These are phyloP conservation scores for Circinella minor DNA, from an alignment of 371 early-diverging fungal genomes.

Conservation along the genomic window DNA sequence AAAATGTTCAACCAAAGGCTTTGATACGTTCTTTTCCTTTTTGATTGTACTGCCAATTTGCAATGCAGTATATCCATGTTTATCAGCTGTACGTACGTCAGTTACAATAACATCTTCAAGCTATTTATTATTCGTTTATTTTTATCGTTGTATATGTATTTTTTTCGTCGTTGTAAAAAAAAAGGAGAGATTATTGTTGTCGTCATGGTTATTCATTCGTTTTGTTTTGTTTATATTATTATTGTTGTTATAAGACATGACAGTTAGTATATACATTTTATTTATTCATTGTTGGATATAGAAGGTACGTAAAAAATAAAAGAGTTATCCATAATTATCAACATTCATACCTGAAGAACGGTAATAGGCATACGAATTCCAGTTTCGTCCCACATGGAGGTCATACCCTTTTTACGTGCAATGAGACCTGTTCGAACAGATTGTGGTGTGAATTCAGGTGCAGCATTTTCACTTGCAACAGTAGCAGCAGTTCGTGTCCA, in stretches of 20 bases:
- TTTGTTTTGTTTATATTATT: too few relatives aligned
- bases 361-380: slow-evolving; percentile 93
- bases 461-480: slow-evolving; percentile 5
- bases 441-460: slow-evolving; percentile 40
- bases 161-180: too few relatives aligned
- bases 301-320: not conserved
- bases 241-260: too few relatives aligned
- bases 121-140: slow-evolving; percentile 28
- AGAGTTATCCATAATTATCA: not conserved
- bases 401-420: slow-evolving; percentile 94
- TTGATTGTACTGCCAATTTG: slow-evolving; percentile 84
- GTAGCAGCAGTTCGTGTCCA: slow-evolving; percentile 22
- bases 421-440: slow-evolving; percentile 80
- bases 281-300: too few relatives aligned
- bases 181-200: too few relatives aligned
- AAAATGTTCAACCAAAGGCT: slow-evolving; percentile 80
- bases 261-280: too few relatives aligned
- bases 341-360: slow-evolving; percentile 75
- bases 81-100: slow-evolving; percentile 64
- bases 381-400: slow-evolving; percentile 92
- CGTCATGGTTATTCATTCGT: too few relatives aligned
- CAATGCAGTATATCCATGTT: slow-evolving; percentile 68
- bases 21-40: slow-evolving; percentile 63
- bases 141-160: too few relatives aligned
- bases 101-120: slow-evolving; percentile 78